Conservation (phyloP, 441 rosid genomes). For the Mallotus repandus region DNA sequence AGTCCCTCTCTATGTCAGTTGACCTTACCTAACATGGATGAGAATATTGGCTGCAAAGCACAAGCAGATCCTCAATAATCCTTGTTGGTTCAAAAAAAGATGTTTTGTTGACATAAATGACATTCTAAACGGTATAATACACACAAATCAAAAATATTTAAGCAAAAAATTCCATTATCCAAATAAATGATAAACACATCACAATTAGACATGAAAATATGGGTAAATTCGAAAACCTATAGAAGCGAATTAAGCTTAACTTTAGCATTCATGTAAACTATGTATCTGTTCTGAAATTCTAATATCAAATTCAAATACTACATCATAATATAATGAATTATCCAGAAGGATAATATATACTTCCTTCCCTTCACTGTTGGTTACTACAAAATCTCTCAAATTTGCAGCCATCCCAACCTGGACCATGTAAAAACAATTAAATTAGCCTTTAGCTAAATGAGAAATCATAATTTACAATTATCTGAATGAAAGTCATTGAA, state of each 20-base stretch:
- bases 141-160: background rate
- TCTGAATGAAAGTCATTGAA: slow-evolving; percentile 6
- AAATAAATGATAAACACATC: background rate
- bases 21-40: background rate
- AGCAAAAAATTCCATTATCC: background rate
- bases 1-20: background rate
- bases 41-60: background rate
- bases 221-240: background rate
- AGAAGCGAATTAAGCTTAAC: background rate
- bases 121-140: background rate
- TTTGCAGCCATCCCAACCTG: slow-evolving; percentile 96
- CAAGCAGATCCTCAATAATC: background rate
- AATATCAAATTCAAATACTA: background rate
- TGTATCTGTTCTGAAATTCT: background rate
- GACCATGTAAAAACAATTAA: slow-evolving; percentile 19
- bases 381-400: slow-evolving; percentile 69
- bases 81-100: background rate
- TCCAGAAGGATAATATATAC: slow-evolving; percentile 35
- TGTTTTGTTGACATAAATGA: background rate
- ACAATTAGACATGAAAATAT: background rate
- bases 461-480: background rate
- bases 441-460: slow-evolving; percentile 17
- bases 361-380: slow-evolving; percentile 67
- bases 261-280: background rate
- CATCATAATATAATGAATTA: background rate